Evolutionary conservation across 2,329 filamentous ascomycete species (phyloP), one percentile per base, ranked within the genome.

Genomic region (Sporothrix phasma): DNA sequence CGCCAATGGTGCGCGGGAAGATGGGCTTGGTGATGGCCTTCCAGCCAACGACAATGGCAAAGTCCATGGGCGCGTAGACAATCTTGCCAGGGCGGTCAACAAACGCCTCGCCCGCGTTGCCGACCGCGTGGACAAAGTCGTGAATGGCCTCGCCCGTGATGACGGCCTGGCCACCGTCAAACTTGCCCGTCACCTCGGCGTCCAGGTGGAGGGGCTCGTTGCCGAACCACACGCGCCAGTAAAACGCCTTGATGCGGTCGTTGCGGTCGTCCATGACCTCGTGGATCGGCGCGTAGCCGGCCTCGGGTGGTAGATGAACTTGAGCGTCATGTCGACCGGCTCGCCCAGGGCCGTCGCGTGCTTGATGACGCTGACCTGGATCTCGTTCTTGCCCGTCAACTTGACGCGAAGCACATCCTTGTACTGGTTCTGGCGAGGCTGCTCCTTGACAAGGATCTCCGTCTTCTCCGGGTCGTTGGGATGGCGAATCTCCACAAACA

Each of bases 11-110:
- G 70, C 92, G 88, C 68, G 94, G 94, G 83, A 99, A 99, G 76
- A 99, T 99, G 15, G 94, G 94, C 83, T 97, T 97, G 11, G 92
- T 99, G 72, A 99, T 99, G 49, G 94, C 94, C 79, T 99, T 97
- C 92, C 92, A 97, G 67, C 92, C 92, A 60, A 95, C 89, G n/a
- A 97, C 92, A 69, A 97, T 96, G 69, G 92, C 92, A 72, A 96
- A 99, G 76, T 99, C 94, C 94, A 99, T 99, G 37, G 95, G 94
- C 7, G 94, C 94, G 70, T 88, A 93, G 68, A 97, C 90, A 67
- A 90, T 87, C 80, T 97, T 97, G 69, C 92, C 93, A 51, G 92
- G 93, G 56, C 93, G 86, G 72, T 97, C 93, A 62, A 99, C 93
- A 70, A 99, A 99, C 7, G 94, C 92, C 75, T 99, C 94, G 43